A percentile compares a stretch with the other conserved stretches of the same genome.
These are phyloP conservation scores for Saccharomyces uvarum DNA, from an alignment of 1,139 yeast genomes.

Conservation along the genomic window DNA sequence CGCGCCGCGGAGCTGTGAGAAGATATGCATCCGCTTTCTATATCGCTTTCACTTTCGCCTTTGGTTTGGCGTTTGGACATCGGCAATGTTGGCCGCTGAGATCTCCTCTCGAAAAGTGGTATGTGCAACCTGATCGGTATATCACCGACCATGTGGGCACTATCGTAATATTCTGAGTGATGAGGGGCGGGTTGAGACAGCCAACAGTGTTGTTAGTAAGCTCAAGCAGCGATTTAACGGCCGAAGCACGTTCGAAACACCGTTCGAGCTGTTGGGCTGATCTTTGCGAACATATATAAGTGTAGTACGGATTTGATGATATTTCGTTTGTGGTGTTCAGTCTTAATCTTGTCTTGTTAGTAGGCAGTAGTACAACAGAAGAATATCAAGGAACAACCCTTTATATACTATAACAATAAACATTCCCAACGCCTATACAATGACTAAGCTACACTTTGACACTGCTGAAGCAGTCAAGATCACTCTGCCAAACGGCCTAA, in stretches of 20 bases:
- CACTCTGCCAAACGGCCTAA: constrained; percentile 50
- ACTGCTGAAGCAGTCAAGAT: constrained; percentile 32
- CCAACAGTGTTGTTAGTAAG: not conserved
- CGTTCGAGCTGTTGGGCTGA: not conserved
- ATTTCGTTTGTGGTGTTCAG: not conserved
- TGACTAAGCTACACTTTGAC: constrained; percentile 1
- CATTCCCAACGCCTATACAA: not conserved
- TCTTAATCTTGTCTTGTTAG: not conserved
- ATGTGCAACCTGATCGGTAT: not conserved
- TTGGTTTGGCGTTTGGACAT: not conserved
- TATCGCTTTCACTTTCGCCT: not conserved
- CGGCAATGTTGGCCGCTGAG: not conserved
- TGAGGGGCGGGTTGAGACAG: not conserved
- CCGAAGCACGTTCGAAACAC: not conserved
- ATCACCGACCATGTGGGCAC: not conserved
- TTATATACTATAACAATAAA: not conserved
- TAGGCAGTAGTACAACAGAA: not conserved
- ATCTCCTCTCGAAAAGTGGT: not conserved
- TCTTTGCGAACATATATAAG: not conserved
- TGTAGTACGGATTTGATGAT: not conserved
- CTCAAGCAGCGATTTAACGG: not conserved
- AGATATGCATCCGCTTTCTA: not conserved
- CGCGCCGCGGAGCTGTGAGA: constrained; percentile 1
- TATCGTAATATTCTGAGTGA: not conserved
- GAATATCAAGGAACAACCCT: not conserved